A percentile compares a stretch with the other conserved stretches of the same genome.
Evolutionary conservation across 129 eudicot species (phyloP).

Genomic region (Chrysanthemum makinoi): DNA sequence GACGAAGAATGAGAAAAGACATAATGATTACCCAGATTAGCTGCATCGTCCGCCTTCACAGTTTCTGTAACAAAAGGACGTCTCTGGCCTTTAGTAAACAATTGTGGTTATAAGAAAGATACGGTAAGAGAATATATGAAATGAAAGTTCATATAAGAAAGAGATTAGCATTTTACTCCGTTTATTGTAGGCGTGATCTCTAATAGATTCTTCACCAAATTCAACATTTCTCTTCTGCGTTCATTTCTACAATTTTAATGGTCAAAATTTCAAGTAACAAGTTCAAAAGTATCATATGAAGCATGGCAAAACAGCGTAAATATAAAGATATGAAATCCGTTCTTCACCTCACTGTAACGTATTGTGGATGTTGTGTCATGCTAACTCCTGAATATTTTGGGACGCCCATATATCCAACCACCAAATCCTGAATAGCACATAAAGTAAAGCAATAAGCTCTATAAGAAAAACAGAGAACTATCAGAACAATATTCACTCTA

Average conservation of each 20-base stretch:
- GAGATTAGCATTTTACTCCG: constrained; percentile 39
- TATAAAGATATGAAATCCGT: neutral
- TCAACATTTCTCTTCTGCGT: constrained; percentile 95
- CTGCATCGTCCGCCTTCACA: constrained; percentile 91
- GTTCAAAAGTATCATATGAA: neutral
- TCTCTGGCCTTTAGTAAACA: constrained; percentile 65
- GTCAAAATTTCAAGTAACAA: neutral
- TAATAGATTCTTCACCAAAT: constrained; percentile 66
- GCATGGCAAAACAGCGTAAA: neutral
- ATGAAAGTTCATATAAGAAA: neutral
- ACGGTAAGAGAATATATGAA: neutral
- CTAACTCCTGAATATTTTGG: constrained; percentile 88
- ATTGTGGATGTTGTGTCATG: constrained; percentile 99
- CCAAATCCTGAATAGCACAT: constrained; percentile 66
- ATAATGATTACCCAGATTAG: constrained; percentile 69
- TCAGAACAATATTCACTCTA: neutral
- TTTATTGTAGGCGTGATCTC: constrained; percentile 87
- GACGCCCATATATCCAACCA: constrained; percentile 99
- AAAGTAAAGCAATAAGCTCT: neutral
- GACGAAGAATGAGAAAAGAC: neutral
- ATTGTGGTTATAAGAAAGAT: neutral
- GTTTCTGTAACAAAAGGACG: constrained; percentile 96
- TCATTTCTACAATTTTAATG: constrained; percentile 60
- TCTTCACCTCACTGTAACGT: constrained; percentile 87
- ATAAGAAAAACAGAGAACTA: neutral